Evolutionary conservation across 2,329 filamentous ascomycete species (phyloP), one percentile per base, ranked within the genome.

Genomic region (Claviceps maximensis): DNA sequence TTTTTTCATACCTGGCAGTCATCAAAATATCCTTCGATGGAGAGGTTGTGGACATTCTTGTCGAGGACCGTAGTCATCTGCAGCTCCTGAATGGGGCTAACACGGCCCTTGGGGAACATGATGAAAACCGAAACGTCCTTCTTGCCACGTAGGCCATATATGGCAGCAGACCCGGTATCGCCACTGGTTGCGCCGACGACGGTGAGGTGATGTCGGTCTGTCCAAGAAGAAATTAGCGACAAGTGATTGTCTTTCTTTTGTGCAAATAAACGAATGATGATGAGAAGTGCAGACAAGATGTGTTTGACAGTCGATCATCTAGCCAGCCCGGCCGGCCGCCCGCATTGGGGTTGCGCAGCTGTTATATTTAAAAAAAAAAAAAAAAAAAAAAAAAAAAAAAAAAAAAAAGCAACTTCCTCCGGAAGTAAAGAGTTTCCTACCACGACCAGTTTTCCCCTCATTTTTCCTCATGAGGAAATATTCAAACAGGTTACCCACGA

Each of bases 61-160:
- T 97, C 93, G 42, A 89, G 74, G 29, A 93, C 87, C 0, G 91
- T 96, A 0, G 90, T 96, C 93, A 97, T 97, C 72, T 97, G 93
- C 4, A 87, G 86, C 69, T 97, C 89, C 69, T 97, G 93, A 54
- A 97, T 86, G 15, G 89, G 87, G 66, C 85, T 89, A 57, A 97
- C 86, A 59, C 89, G 86, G 57, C 89, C 91, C 69, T 93, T 87
- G 27, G 93, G 93, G 68, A 91, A 86, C 62, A 97, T 78, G 65
- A 98, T 97, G 73, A 95, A 93, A 51, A 97, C 87, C 0, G 89
- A 94, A 17, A 96, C 87, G 75, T 98, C 93, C 71, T 95, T 90
- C 81, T 97, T 97, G 52, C 90, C 89, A 50, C 90, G 76, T 52
- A 98, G 77, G 53, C 93, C 93, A 65, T 97, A 96, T 61, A 98